Evolutionary conservation across 768 basidiomycete species (phyloP), one percentile per base, ranked within the genome.

Genomic region (Lactarius pseudohatsudake): DNA sequence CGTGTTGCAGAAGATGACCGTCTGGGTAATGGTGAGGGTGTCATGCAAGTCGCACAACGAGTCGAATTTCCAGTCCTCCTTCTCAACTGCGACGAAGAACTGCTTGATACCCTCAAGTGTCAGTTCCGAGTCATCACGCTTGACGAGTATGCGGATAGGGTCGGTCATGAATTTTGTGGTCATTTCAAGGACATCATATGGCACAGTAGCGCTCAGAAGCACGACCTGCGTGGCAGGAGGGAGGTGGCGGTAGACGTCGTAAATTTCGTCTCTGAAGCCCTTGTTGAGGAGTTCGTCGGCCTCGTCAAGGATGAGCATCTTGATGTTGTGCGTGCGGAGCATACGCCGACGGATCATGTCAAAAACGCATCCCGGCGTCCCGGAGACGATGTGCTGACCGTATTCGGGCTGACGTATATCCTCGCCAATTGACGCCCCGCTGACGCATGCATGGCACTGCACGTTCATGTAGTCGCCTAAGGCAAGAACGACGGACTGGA

Each of bases 31-130:
- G 62, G 96, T 98, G 71, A 99, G 87, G 34, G 96, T 98, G 77
- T 98, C 96, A 79, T 97, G 98, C 57, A 99, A 80, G 80, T 97
- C 96, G 75, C 92, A 97, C 38, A 99, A 84, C 0, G 96, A 97
- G 79, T 98, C 96, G 74, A 97, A 96, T 76, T 99, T 99, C 96
- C 96, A 98, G 75, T 99, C 96, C 78, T 99, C 96, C n/a, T 98
- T 97, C 80, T 98, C 96, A 64, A 99, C 96, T 56, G 96, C 96
- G 59, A 99, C 93, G 82, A 95, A 95, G 80, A 96, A 96, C 76
- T 96, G 94, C 73, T 95, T 95, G 80, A 96, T 95, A 10, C 91
- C 91, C 74, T 99, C 96, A 64, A 98, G 83, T 61, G 96, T 97
- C 84, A 98, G 85, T 79, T 99, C n/a, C n/a, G n/a, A n/a, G n/a